Base-by-base conservation (phyloP, 805 yeast genomes). In the Starmera dryadoides region DNA sequence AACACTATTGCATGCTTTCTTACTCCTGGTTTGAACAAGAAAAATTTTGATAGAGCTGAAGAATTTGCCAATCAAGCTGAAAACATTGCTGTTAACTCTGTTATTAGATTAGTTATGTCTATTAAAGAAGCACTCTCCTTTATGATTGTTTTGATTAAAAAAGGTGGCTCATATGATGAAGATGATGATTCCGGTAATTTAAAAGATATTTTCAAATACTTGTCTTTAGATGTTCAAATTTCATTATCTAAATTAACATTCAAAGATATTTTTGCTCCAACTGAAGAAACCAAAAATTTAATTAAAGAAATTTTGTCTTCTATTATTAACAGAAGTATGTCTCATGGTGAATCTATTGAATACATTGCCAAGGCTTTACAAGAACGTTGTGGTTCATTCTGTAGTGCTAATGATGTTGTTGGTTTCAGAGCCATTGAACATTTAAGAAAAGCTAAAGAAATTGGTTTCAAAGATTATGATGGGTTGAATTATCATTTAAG, bases 351-450 rank as follows among this genome's bases (percentile, higher is more conserved):
- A 4, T 84, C 95, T 1, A 91, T 93, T 34, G 98, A 91, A 56
- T 69, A 82, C 41, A 86, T 91, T 37, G 95, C 97, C 1, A 79
- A 81, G 28, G 79, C 89, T 2, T 66, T 93, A 37, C 96, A 93
- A 60, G 94, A 86, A 39, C 80, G 91, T 43, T 93, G 98, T 67
- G 95, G 95, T 1, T 79, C 95, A 0, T 93, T 88, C 61, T 93
- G 98, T 55, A 86, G 97, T 0, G 78, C 95, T 14, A 86, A 84
- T 48, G 98, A 93, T 60, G 96, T 93, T 21, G 72, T 88, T 43
- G 86, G 93, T 12, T 93, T 89, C 69, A 84, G 91, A 60, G 98
- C 97, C 0, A 79, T 88, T 50, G 98, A 93, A 58, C 88, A 84
- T 58, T 68, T 93, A 51, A 84, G 91, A 41, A 79, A 82, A 50